phyloP scores from a whole-genome alignment of 73 alveolate species.

The Tetrahymena malaccensis region DNA sequence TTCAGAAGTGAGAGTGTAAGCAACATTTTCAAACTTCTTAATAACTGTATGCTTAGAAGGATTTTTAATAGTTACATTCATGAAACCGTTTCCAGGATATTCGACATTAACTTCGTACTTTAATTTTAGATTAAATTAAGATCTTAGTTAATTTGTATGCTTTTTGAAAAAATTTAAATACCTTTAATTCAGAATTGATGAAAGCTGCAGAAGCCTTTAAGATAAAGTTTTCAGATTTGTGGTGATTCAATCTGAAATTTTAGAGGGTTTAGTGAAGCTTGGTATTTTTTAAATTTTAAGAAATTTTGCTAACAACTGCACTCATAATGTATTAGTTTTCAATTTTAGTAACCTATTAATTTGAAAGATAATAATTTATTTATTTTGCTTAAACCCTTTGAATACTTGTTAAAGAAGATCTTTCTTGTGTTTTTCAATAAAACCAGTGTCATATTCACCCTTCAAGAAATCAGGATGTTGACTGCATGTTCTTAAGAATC shows the following conservation, averaged over 20 bases:
- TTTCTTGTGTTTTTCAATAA: conserved; percentile 47
- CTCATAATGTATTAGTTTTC: neutral
- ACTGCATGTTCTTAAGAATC: conserved; percentile 58
- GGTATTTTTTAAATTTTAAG: neutral
- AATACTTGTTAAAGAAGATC: conserved; percentile 21
- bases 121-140: too few species aligned
- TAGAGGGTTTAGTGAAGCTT: neutral
- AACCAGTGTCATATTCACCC: conserved; percentile 63
- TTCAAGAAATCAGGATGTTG: conserved; percentile 49
- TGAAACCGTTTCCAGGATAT: neutral
- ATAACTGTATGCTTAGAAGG: neutral
- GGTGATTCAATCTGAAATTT: neutral
- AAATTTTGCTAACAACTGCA: neutral
- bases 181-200: neutral
- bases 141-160: too few species aligned
- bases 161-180: neutral
- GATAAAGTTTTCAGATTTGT: neutral
- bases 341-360: neutral
- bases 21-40: neutral
- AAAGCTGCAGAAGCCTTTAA: neutral
- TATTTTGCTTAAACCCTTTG: neutral
- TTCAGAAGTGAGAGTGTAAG: neutral
- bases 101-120: neutral
- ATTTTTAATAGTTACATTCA: neutral
- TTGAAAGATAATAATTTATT: neutral